Percentiles rank a stretch among this genome's conserved stretches.
Conservation (phyloP, 225 moss, liverwort and hornwort species). For the Bryoerythrophyllum caledonicum region DNA sequence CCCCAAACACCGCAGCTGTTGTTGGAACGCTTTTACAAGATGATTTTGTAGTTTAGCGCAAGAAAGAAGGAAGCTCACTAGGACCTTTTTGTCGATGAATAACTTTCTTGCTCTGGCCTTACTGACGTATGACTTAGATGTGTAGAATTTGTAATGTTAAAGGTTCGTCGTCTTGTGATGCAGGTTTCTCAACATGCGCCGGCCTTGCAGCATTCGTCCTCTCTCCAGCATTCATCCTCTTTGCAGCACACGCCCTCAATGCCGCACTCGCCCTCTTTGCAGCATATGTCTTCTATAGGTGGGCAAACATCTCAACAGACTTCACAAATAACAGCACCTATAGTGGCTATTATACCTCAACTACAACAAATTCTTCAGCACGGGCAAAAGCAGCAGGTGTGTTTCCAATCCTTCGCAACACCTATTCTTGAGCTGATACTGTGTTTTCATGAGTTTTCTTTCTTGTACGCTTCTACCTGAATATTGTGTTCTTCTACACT, state of each 20-base stretch:
- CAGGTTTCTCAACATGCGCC: constrained; percentile 40
- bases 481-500: constrained; percentile 4
- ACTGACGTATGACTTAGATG: not conserved
- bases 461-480: constrained; percentile 18
- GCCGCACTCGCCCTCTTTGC: constrained; percentile 48
- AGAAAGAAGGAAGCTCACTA: no score
- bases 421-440: constrained; percentile 6
- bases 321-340: constrained; percentile 38
- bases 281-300: constrained; percentile 35
- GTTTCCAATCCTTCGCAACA: not conserved
- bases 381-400: constrained; percentile 59
- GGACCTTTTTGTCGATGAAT: not conserved
- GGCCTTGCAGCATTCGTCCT: constrained; percentile 21
- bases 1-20: constrained; percentile 13
- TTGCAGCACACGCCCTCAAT: constrained; percentile 26
- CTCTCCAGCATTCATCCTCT: constrained; percentile 21
- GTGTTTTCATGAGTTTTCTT: constrained; percentile 22
- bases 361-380: constrained; percentile 56
- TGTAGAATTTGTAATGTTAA: constrained; percentile 16
- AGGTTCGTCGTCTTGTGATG: constrained; percentile 28
- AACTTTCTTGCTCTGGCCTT: constrained; percentile 3
- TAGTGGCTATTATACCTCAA: constrained; percentile 48
- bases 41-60: no score
- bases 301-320: constrained; percentile 43
- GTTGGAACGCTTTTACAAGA: no score